phyloP scores from a whole-genome alignment of 805 yeast genomes.

The Crinitomyces ghanaensis region DNA sequence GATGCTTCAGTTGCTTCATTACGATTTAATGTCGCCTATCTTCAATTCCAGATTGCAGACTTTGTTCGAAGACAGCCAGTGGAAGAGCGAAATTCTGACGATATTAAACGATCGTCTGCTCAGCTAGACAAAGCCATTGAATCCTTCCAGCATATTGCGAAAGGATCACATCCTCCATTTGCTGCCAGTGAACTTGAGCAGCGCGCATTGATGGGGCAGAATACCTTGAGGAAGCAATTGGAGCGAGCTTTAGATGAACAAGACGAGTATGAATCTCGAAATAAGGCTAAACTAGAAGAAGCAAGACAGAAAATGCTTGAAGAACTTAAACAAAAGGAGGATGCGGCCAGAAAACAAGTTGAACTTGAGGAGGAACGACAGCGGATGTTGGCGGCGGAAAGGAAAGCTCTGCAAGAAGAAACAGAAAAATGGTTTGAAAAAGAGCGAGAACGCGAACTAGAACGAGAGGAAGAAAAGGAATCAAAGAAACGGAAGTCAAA shows the following conservation, averaged over 20 bases:
- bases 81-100: constrained; percentile 49
- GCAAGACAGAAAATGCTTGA: constrained; percentile 59
- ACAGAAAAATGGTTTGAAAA: constrained; percentile 32
- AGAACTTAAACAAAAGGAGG: constrained; percentile 35
- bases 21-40: constrained; percentile 70
- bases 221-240: constrained; percentile 61
- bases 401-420: constrained; percentile 22
- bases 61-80: constrained; percentile 51
- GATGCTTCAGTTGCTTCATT: too few species aligned
- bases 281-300: constrained; percentile 52
- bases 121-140: constrained; percentile 55
- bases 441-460: constrained; percentile 1
- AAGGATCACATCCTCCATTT: constrained; percentile 56
- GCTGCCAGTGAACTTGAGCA: constrained; percentile 70
- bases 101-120: constrained; percentile 42
- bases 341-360: constrained; percentile 20
- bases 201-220: constrained; percentile 76
- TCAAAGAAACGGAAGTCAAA: too few species aligned
- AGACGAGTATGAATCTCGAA: constrained; percentile 46
- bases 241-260: constrained; percentile 65
- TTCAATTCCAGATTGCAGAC: constrained; percentile 82
- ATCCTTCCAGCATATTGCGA: constrained; percentile 47
- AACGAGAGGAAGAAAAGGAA: background rate
- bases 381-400: constrained; percentile 21
- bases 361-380: constrained; percentile 21